Conservation (phyloP, 1,284 basidiomycete genomes). For the Cutaneotrichosporon curvatum region DNA sequence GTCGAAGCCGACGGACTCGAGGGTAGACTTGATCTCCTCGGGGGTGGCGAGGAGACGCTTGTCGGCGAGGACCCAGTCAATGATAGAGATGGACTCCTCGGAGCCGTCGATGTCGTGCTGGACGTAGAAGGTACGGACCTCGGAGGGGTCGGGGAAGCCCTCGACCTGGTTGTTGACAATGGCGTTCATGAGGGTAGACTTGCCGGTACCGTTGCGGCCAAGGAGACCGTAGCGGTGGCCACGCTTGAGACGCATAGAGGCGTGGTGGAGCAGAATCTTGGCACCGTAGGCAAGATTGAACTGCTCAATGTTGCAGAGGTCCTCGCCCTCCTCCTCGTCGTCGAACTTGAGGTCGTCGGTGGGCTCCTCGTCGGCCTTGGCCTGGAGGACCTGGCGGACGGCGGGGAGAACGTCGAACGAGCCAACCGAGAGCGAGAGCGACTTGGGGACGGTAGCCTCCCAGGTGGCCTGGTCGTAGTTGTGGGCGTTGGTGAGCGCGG, state of each 20-base stretch:
- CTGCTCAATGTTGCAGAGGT: slow-evolving; percentile 80
- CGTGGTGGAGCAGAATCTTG: slow-evolving; percentile 95
- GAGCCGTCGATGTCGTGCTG: slow-evolving; percentile 97
- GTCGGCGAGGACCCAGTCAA: slow-evolving; percentile 80
- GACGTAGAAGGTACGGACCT: slow-evolving; percentile 96
- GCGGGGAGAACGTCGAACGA: slow-evolving; percentile 62
- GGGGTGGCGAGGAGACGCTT: slow-evolving; percentile 68
- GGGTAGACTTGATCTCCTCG: slow-evolving; percentile 69
- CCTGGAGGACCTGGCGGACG: slow-evolving; percentile 78
- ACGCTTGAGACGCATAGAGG: slow-evolving; percentile 92
- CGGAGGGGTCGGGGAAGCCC: slow-evolving; percentile 76
- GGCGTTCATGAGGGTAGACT: slow-evolving; percentile 96
- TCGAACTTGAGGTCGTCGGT: slow-evolving; percentile 68
- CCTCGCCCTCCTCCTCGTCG: slow-evolving; percentile 96
- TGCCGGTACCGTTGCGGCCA: slow-evolving; percentile 96
- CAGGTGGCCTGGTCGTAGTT: slow-evolving; percentile 85
- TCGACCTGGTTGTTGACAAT: slow-evolving; percentile 95
- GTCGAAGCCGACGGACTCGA: slow-evolving; percentile 84
- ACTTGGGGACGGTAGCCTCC: slow-evolving; percentile 68
- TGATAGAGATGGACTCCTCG: slow-evolving; percentile 84
- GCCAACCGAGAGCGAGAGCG: slow-evolving; percentile 61
- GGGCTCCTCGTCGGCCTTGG: slow-evolving; percentile 71
- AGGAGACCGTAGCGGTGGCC: slow-evolving; percentile 97
- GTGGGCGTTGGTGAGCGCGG: slow-evolving; percentile 79
- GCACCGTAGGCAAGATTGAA: slow-evolving; percentile 99